These are phyloP conservation scores for Sclerotinia borealis DNA, from an alignment of 2,329 filamentous ascomycete genomes.

Conservation along the genomic window DNA sequence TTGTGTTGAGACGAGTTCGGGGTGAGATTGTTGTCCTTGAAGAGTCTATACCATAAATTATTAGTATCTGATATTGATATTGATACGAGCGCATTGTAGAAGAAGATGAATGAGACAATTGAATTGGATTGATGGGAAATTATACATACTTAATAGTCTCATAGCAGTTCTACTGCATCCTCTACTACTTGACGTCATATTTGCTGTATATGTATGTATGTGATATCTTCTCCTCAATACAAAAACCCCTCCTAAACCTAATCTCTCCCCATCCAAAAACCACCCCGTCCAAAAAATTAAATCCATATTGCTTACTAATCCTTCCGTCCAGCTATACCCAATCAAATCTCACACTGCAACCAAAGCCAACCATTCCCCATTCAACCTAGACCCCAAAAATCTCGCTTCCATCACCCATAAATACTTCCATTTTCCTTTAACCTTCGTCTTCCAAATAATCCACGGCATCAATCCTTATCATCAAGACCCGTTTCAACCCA, in stretches of 20 bases:
- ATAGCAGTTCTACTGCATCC: constrained; percentile 11
- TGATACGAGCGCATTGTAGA: not conserved
- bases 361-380: not conserved
- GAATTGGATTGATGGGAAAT: not conserved
- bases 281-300: not conserved
- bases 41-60: not conserved
- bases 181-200: constrained; percentile 5
- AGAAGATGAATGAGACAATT: not conserved
- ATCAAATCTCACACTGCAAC: too few relatives aligned
- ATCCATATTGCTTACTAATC: not conserved
- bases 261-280: not conserved
- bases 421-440: too few relatives aligned
- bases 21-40: not conserved
- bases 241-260: not conserved
- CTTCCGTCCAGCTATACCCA: too few relatives aligned
- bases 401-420: too few relatives aligned
- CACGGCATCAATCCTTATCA: constrained; percentile 90
- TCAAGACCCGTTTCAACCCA: constrained; percentile 68
- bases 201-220: not conserved
- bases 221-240: too few relatives aligned
- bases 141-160: constrained; percentile 5
- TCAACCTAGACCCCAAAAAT: not conserved
- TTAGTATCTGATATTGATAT: not conserved
- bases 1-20: not conserved
- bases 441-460: constrained; percentile 32